phyloP scores from a whole-genome alignment of 2,329 filamentous ascomycete species.

The Pseudogymnoascus sp. region DNA sequence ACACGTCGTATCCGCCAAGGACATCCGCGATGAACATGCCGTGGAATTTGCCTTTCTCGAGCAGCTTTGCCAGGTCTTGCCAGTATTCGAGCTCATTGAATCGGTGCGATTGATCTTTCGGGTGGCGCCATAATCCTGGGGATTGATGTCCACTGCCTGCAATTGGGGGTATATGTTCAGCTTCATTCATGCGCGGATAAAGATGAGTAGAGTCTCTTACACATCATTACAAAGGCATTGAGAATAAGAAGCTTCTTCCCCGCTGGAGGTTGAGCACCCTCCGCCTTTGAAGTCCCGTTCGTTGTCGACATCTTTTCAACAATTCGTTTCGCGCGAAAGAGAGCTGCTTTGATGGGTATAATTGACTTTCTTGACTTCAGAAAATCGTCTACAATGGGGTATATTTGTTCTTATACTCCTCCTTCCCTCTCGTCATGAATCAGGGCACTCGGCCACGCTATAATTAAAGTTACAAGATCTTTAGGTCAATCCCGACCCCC shows the following conservation, averaged over 20 bases:
- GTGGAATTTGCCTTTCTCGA: slow-evolving; percentile 55
- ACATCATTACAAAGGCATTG: slow-evolving; percentile 43
- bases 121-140: slow-evolving; percentile 54
- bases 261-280: not conserved
- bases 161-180: slow-evolving; percentile 24
- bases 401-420: not conserved
- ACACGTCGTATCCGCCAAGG: slow-evolving; percentile 61
- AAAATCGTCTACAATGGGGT: not conserved
- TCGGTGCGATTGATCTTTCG: slow-evolving; percentile 50
- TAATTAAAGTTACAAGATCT: not conserved
- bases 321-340: not conserved
- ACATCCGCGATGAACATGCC: slow-evolving; percentile 61
- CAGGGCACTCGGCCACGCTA: not conserved
- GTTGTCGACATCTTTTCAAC: not conserved
- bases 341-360: not conserved
- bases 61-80: slow-evolving; percentile 49
- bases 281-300: not conserved
- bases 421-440: not conserved
- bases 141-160: slow-evolving; percentile 42
- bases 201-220: slow-evolving; percentile 22
- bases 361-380: not conserved
- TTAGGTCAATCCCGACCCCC: not conserved
- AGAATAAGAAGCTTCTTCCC: slow-evolving; percentile 37
- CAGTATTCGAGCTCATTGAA: slow-evolving; percentile 55
- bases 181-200: not conserved